Conservation (phyloP, 352 stramenopile species). For the Globisporangium viniferum region DNA sequence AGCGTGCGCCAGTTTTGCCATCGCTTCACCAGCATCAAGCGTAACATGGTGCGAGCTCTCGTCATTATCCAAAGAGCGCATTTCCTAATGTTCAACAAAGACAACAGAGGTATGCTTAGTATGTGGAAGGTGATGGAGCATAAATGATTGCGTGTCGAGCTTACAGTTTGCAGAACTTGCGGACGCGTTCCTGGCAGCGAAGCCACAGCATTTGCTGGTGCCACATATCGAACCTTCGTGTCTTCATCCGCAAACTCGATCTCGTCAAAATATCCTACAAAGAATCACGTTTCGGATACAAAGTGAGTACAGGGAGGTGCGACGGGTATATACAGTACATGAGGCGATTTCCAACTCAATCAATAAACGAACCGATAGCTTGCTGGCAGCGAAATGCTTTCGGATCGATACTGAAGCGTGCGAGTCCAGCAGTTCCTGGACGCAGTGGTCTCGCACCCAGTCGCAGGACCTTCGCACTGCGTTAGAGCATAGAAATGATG, state of each 20-base stretch:
- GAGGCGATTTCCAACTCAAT: not conserved
- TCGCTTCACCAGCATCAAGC: conserved; percentile 17
- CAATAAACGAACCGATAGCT: conserved; percentile 31
- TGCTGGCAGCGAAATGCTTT: conserved; percentile 36
- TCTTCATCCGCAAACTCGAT: not conserved
- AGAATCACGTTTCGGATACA: not conserved
- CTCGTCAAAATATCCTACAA: conserved; percentile 18
- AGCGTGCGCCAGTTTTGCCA: conserved; percentile 36
- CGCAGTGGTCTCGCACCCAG: conserved; percentile 53
- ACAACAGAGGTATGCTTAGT: not conserved
- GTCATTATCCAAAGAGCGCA: conserved; percentile 34
- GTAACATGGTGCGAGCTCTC: conserved; percentile 30
- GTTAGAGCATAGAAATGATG: no score
- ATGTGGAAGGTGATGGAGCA: no score
- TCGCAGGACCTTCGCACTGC: conserved; percentile 20
- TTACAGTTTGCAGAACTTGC: conserved; percentile 51
- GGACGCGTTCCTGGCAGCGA: conserved; percentile 25
- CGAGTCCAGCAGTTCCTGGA: conserved; percentile 34
- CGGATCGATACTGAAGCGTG: conserved; percentile 21
- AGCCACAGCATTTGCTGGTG: conserved; percentile 13
- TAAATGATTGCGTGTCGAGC: not conserved
- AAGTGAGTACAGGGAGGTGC: not conserved
- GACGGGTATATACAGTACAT: not conserved
- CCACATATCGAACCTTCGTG: conserved; percentile 30
- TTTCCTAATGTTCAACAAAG: conserved; percentile 31